Conservation (phyloP, 2,329 filamentous ascomycete species). For the Purpureocillium takamizusanense region DNA sequence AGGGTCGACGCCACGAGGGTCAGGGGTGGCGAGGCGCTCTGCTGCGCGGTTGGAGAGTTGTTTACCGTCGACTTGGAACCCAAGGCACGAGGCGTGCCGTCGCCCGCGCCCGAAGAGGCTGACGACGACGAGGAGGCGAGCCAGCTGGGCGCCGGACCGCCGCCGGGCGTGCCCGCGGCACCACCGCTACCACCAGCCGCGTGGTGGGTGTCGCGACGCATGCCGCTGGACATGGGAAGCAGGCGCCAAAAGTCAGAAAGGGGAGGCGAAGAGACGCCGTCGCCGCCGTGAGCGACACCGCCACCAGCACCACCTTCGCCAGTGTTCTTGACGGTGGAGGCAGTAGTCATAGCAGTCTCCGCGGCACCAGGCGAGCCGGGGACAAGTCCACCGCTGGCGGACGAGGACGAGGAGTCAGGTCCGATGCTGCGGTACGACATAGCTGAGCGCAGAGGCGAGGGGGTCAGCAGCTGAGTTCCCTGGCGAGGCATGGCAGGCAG, state of each 20-base stretch:
- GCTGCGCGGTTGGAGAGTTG: too few species aligned
- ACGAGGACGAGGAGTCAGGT: neutral
- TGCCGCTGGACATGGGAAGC: neutral
- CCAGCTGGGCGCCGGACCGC: neutral
- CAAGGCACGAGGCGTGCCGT: neutral
- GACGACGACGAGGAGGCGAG: neutral
- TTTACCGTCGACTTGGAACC: too few species aligned
- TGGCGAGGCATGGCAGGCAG: neutral
- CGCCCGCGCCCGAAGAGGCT: neutral
- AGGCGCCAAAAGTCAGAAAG: slow-evolving; percentile 2
- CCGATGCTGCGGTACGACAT: neutral
- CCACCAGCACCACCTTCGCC: too few species aligned
- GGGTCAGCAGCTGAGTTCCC: neutral
- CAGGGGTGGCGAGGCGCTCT: too few species aligned
- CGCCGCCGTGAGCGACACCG: too few species aligned
- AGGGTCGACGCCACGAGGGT: neutral
- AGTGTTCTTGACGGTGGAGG: too few species aligned
- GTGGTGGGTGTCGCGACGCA: neutral
- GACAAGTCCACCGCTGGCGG: neutral
- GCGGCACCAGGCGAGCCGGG: too few species aligned
- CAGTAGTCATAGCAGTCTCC: too few species aligned
- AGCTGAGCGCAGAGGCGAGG: slow-evolving; percentile 1
- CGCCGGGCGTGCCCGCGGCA: neutral
- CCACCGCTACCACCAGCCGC: neutral
- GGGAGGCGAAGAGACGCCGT: neutral